These are phyloP conservation scores for Tetraselmis striata DNA, from an alignment of 139 green algal species.

Conservation along the genomic window DNA sequence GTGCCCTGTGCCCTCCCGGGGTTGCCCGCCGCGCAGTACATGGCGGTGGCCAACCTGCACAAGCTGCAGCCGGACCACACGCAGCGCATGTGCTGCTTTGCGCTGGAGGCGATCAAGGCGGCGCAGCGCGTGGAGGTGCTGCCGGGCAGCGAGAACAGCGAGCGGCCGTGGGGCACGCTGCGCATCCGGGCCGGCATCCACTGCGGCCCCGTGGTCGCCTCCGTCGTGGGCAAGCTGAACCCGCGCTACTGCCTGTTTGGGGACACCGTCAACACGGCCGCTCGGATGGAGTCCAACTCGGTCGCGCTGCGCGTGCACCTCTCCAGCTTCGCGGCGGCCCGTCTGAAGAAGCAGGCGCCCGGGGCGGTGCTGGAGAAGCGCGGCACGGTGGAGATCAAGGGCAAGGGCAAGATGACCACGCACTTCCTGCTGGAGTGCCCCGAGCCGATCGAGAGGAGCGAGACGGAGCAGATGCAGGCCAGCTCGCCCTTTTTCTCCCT, in stretches of 20 bases:
- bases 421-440: background rate
- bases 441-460: background rate
- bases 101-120: background rate
- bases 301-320: background rate
- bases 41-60: background rate
- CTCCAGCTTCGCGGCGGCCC: background rate
- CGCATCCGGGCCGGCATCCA: slow-evolving; percentile 2
- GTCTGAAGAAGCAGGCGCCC: background rate
- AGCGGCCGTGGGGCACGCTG: background rate
- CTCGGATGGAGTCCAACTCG: slow-evolving; percentile 1
- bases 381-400: slow-evolving; percentile 15
- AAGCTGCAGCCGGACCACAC: background rate
- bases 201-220: background rate
- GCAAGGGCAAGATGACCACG: slow-evolving; percentile 13
- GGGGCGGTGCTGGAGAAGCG: background rate
- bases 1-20: no score
- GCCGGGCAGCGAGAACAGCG: background rate
- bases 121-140: background rate
- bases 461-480: no score
- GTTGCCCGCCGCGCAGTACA: no score
- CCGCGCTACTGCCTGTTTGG: slow-evolving; percentile 12
- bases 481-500: no score
- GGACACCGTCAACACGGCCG: slow-evolving; percentile 12
- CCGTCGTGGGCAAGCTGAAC: background rate
- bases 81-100: background rate